A percentile compares a stretch with the other conserved stretches of the same genome.
Conservation (phyloP, 371 early-diverging fungal genomes). For the Apophysomyces elegans region DNA sequence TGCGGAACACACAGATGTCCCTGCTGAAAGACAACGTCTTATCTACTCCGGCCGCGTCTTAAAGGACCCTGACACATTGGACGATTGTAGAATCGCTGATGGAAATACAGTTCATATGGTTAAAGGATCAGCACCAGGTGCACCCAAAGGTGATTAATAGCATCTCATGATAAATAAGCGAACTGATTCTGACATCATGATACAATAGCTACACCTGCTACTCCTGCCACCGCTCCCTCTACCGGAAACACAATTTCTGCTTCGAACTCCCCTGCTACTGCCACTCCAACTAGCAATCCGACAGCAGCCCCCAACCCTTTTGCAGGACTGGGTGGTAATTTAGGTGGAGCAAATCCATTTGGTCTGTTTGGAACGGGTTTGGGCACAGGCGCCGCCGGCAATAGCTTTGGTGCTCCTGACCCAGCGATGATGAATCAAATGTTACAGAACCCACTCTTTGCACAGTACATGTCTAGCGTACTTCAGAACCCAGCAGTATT, state of each 20-base stretch:
- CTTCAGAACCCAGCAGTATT: constrained; percentile 84
- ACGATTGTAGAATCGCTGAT: constrained; percentile 80
- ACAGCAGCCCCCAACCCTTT: constrained; percentile 37
- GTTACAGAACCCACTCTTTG: constrained; percentile 85
- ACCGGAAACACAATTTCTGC: constrained; percentile 33
- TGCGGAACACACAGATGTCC: constrained; percentile 67
- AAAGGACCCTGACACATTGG: constrained; percentile 87
- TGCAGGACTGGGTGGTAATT: constrained; percentile 45
- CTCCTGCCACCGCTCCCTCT: constrained; percentile 14
- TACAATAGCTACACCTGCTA: constrained; percentile 3
- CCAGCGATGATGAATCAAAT: constrained; percentile 73
- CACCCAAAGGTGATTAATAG: constrained; percentile 29
- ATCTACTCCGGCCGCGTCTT: constrained; percentile 95
- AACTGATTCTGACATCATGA: neutral
- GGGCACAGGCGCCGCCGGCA: constrained; percentile 62
- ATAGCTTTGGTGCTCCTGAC: constrained; percentile 68
- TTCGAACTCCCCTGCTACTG: constrained; percentile 28
- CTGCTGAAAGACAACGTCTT: constrained; percentile 85
- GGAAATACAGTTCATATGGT: constrained; percentile 88
- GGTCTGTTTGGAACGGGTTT: constrained; percentile 49
- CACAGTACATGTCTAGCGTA: constrained; percentile 78
- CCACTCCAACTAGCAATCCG: constrained; percentile 28
- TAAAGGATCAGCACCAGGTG: constrained; percentile 59
- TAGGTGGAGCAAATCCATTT: constrained; percentile 56
- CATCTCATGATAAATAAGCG: no score